Conservation (phyloP, 2,329 filamentous ascomycete genomes). For the Onygena corvina region DNA sequence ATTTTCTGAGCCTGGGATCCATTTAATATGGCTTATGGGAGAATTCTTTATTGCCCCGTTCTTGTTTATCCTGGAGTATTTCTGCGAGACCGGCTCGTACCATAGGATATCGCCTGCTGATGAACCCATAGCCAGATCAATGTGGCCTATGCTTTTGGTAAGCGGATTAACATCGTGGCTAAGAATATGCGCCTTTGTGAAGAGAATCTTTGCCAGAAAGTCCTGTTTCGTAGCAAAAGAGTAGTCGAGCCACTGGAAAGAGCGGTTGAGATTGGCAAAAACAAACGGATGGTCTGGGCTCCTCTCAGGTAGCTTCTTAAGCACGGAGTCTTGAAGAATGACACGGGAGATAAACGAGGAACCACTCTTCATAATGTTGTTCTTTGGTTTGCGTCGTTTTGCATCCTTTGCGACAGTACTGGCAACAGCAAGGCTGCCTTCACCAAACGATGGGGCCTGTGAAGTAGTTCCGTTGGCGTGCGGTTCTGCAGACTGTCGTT, state of each 20-base stretch:
- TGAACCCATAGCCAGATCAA: constrained; percentile 91
- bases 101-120: constrained; percentile 95
- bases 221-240: constrained; percentile 61
- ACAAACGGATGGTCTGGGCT: constrained; percentile 69
- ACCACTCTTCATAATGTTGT: constrained; percentile 96
- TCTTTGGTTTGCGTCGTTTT: constrained; percentile 89
- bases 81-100: constrained; percentile 95
- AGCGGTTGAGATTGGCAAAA: constrained; percentile 90
- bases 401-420: constrained; percentile 56
- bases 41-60: constrained; percentile 84
- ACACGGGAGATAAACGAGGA: constrained; percentile 97
- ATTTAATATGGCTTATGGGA: constrained; percentile 74
- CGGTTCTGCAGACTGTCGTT: constrained; percentile 47
- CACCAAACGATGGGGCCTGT: constrained; percentile 60
- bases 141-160: constrained; percentile 66
- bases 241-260: constrained; percentile 91
- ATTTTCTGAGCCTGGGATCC: constrained; percentile 89
- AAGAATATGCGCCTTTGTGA: constrained; percentile 89
- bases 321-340: constrained; percentile 71
- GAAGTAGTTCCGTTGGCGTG: constrained; percentile 26
- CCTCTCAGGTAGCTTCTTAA: constrained; percentile 68
- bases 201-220: constrained; percentile 87
- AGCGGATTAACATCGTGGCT: constrained; percentile 83
- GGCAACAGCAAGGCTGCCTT: constrained; percentile 65
- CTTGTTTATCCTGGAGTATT: constrained; percentile 92